A percentile compares a stretch with the other conserved stretches of the same genome.
phyloP scores from a whole-genome alignment of 2,329 filamentous ascomycete genomes.

The Colletotrichum sp. region DNA sequence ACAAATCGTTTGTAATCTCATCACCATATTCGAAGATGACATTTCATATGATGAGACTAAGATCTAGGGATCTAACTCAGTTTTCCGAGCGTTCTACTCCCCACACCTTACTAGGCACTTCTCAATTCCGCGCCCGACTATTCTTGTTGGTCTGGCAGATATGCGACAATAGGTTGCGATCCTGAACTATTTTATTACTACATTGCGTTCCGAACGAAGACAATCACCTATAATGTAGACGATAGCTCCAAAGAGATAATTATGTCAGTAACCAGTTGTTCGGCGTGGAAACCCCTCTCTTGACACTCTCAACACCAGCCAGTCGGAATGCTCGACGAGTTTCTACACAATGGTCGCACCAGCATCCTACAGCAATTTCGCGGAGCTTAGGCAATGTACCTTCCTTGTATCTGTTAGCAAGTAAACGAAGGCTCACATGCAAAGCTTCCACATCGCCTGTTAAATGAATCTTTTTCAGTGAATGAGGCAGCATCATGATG shows the following conservation, averaged over 20 bases:
- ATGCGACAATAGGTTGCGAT: not conserved
- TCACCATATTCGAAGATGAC: not conserved
- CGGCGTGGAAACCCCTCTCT: not conserved
- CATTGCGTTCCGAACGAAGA: not conserved
- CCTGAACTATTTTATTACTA: not conserved
- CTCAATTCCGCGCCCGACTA: not conserved
- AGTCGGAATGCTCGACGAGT: not conserved
- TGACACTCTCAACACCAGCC: not conserved
- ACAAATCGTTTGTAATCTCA: not conserved
- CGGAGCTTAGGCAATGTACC: not conserved
- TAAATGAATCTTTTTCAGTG: not conserved
- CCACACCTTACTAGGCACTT: too few relatives aligned
- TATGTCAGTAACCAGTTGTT: not conserved
- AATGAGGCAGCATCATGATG: not conserved
- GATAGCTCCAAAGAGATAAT: not conserved
- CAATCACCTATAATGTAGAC: not conserved
- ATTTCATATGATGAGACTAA: not conserved
- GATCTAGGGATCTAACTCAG: not conserved
- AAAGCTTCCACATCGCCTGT: not conserved
- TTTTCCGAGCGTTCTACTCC: too few relatives aligned
- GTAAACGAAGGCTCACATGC: not conserved
- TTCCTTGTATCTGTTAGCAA: not conserved
- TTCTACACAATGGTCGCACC: not conserved
- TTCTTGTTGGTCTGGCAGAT: not conserved
- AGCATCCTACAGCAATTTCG: not conserved